Evolutionary conservation across 1,284 basidiomycete genomes (phyloP), one percentile per base, ranked within the genome.

Genomic region (Naganishia sp.): DNA sequence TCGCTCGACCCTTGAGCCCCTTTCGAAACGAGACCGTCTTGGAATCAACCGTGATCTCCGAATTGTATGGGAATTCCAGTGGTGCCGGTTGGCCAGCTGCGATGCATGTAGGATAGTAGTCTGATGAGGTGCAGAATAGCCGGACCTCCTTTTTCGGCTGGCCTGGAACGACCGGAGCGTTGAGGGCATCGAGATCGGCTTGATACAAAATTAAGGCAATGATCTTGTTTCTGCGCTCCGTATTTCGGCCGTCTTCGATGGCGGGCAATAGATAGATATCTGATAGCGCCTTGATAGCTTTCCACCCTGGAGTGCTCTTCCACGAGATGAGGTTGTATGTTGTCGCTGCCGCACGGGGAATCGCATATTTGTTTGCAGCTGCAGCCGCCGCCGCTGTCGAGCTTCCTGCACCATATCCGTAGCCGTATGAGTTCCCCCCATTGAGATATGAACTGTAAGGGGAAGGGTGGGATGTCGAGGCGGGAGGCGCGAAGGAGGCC

Each of bases 1-100:
- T 94, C n/a, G 93, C 89, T 75, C 93, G 95, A 79, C 96, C 96
- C 83, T 96, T 94, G 73, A 97, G 81, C 2, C 94, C 94, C 75
- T 93, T 92, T 77, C 90, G 94, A 60, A 90, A 91, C 13, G 82
- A 82, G 39, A 95, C 80, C 55, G 84, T 81, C 3, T 83, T 82
- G 66, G 82, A 84, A 76, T 97, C 95, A 45, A 96, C 86, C 72
- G 88, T 86, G 59, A 94, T 87, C 84, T 97, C 94, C 74, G 91
- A 94, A 23, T 90, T 92, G 6, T 87, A 85, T 15, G 94, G 94
- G 74, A 94, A 97, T 80, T 98, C 94, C 67, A 96, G 88, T 0
- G 88, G 90, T 21, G 82, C 69, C 68, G 78, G 74, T 31, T 70
- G 70, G 39, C 73, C 56, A 50, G 69, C 53, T 9, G 70, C 43